phyloP scores from a whole-genome alignment of 2,329 filamentous ascomycete genomes.

The Xylariaceae sp. region DNA sequence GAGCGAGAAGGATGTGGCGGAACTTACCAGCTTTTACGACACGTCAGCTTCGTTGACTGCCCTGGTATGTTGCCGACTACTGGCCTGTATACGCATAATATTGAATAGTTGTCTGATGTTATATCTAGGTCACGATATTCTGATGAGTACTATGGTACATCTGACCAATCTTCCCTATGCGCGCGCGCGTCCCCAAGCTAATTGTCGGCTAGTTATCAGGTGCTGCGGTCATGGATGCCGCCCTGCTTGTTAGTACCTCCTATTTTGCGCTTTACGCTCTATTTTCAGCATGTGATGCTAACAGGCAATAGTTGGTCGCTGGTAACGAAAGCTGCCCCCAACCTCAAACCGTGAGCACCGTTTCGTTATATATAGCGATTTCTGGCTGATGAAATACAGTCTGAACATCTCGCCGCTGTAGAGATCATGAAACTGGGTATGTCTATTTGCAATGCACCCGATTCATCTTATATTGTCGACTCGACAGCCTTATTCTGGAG shows the following conservation, averaged over 20 bases:
- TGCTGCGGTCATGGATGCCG: constrained; percentile 98
- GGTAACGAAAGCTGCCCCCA: constrained; percentile 98
- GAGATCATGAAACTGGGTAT: constrained; percentile 92
- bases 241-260: constrained; percentile 68
- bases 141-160: constrained; percentile 94
- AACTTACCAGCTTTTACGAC: constrained; percentile 81
- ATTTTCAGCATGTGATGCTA: neutral
- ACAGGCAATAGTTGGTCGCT: constrained; percentile 50
- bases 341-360: constrained; percentile 66
- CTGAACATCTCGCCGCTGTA: constrained; percentile 96
- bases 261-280: neutral
- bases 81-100: neutral
- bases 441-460: neutral
- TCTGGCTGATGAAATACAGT: constrained; percentile 36
- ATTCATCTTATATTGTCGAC: neutral
- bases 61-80: constrained; percentile 53
- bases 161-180: neutral
- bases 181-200: constrained; percentile 1
- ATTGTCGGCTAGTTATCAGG: constrained; percentile 66
- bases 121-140: constrained; percentile 81
- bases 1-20: constrained; percentile 89
- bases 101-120: constrained; percentile 3
- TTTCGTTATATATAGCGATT: neutral
- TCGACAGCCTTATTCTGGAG: neutral
- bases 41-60: constrained; percentile 97